Base-by-base conservation (phyloP, 2,329 filamentous ascomycete species). In the Rhynchosporium agropyri region DNA sequence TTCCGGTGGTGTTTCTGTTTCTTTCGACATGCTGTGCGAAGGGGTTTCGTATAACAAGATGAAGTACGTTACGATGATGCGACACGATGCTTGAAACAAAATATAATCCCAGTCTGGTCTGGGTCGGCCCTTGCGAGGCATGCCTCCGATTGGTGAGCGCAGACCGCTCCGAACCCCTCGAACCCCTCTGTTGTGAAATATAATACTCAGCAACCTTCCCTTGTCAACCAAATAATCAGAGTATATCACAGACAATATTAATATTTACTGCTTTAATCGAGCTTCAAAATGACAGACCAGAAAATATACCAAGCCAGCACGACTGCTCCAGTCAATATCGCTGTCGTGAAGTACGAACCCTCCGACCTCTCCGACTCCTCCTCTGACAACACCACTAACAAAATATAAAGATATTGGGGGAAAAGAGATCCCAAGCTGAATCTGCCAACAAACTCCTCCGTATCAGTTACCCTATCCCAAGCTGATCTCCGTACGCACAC, bases 321-420 rank as follows among this genome's bases (percentile, higher is more conserved):
- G 64, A 98, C 93, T 68, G 95, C 95, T 46, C 95, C 94, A 13
- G 94, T 98, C 75, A 98, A 98, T 82, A 98, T 98, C 76, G 94
- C 94, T 69, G 93, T 98, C 63, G 95, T 98, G 80, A 98, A 98
- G 90, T 96, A 79, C 71, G 75, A 65, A 62, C 65, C 67, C 61
- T 70, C 68, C 48, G 61, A 62, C 42, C 51, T 59, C 55, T 36
- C 28, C 33, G 65, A 20, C 20, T 20, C 20, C 20, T 20, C 20
- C 20, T 66, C 61, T 42, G 60, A 63, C 59, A 60, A 51, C 36
- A 55, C 68, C 63, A 40, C 48, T 53, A 38, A 63, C 53, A 65
- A 62, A 50, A 51, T 46, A 33, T 31, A 86, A 20, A 20, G 84
- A 76, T 90, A 99, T 85, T 99, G 96, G 95, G 95, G 96, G 72